These are phyloP conservation scores for Alternaria novae-zelandiae DNA, from an alignment of 2,329 filamentous ascomycete genomes.

Conservation along the genomic window DNA sequence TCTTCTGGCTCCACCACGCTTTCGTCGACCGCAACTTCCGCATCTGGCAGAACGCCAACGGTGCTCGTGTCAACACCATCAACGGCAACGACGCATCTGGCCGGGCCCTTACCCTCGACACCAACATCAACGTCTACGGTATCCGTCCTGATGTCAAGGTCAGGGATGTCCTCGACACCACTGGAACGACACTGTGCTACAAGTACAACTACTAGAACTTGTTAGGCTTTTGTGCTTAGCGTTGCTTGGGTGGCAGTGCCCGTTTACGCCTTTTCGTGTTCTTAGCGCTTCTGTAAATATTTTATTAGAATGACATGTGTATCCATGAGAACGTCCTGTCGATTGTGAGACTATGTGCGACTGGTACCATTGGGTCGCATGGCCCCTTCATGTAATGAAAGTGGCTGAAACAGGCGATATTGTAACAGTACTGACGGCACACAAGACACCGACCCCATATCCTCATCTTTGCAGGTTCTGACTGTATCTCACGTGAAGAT, in stretches of 20 bases:
- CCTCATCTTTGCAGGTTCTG: neutral
- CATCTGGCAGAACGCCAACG: constrained; percentile 55
- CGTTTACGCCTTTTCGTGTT: constrained; percentile 2
- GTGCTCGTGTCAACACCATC: constrained; percentile 39
- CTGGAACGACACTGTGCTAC: constrained; percentile 37
- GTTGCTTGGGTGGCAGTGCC: neutral
- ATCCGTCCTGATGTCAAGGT: constrained; percentile 36
- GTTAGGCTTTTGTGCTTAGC: neutral
- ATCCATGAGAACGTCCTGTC: neutral
- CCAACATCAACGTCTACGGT: constrained; percentile 33
- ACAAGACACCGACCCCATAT: neutral
- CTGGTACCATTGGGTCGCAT: neutral
- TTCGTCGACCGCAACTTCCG: constrained; percentile 59
- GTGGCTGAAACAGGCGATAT: neutral
- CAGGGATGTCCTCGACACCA: constrained; percentile 41
- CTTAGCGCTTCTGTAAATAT: constrained; percentile 6
- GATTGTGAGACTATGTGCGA: neutral
- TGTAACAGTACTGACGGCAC: neutral
- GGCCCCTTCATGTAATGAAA: neutral
- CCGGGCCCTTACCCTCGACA: constrained; percentile 35
- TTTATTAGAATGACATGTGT: constrained; percentile 8
- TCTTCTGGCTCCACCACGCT: constrained; percentile 59
- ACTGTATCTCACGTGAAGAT: neutral
- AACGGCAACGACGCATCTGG: constrained; percentile 47
- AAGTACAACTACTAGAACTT: constrained; percentile 43